A percentile compares a stretch with the other conserved stretches of the same genome.
Conservation (phyloP, 768 basidiomycete genomes). For the Russula olivacea region DNA sequence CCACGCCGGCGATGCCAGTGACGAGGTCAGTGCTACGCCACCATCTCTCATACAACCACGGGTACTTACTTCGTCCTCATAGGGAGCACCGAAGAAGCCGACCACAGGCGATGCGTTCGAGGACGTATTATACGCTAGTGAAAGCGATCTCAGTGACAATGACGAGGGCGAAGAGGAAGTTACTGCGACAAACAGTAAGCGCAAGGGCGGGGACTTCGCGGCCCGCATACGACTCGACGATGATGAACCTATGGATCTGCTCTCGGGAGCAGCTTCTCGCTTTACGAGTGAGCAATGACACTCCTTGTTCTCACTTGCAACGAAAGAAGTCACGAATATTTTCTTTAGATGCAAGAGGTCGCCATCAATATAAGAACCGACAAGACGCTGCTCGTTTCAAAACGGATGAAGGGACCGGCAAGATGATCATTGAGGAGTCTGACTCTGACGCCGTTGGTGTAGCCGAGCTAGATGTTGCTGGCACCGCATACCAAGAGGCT, state of each 20-base stretch:
- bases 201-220: slow-evolving; percentile 38
- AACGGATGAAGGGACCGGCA: slow-evolving; percentile 76
- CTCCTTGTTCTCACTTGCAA: slow-evolving; percentile 1
- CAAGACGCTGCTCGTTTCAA: slow-evolving; percentile 85
- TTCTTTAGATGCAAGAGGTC: slow-evolving; percentile 38
- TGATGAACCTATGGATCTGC: slow-evolving; percentile 92
- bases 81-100: slow-evolving; percentile 40
- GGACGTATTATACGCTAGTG: slow-evolving; percentile 94
- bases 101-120: slow-evolving; percentile 84
- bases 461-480: slow-evolving; percentile 50
- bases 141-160: slow-evolving; percentile 78
- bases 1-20: slow-evolving; percentile 49
- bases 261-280: slow-evolving; percentile 70
- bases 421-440: slow-evolving; percentile 67
- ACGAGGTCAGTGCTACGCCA: slow-evolving; percentile 43
- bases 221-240: slow-evolving; percentile 78
- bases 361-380: slow-evolving; percentile 68
- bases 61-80: slow-evolving; percentile 14
- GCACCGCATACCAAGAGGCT: slow-evolving; percentile 78
- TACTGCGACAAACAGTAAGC: slow-evolving; percentile 36
- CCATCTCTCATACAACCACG: not conserved
- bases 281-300: slow-evolving; percentile 53
- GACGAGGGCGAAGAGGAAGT: slow-evolving; percentile 47
- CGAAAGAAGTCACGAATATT: slow-evolving; percentile 1
- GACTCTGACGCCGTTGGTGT: slow-evolving; percentile 41